Evolutionary conservation across 495 filamentous ascomycete species (phyloP).

Genomic region (Penicillium canariense): DNA sequence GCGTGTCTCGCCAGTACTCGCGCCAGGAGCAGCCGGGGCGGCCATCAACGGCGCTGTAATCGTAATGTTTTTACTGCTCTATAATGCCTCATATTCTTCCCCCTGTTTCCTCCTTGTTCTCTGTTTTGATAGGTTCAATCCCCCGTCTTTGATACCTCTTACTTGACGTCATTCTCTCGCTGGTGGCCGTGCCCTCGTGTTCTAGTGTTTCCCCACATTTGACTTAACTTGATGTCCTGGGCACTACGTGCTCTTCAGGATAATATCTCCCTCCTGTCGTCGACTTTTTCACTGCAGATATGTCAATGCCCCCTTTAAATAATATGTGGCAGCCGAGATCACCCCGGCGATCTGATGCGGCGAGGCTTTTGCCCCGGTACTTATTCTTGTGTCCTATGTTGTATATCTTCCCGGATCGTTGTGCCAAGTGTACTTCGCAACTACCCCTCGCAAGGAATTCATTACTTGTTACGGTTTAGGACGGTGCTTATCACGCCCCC

Average conservation of each 20-base stretch:
- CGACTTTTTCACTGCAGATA: neutral
- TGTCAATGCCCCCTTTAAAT: neutral
- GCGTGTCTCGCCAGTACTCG: constrained; percentile 16
- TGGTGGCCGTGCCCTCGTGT: too few relatives aligned
- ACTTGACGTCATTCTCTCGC: neutral
- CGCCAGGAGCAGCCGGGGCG: constrained; percentile 12
- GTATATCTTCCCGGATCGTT: neutral
- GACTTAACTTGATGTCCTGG: neutral
- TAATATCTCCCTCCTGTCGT: too few relatives aligned
- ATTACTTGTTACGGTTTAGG: constrained; percentile 13
- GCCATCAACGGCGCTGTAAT: constrained; percentile 26
- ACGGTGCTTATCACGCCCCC: neutral
- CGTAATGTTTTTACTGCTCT: neutral
- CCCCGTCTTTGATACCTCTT: constrained; percentile 1
- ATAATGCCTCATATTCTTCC: neutral
- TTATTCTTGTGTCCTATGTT: too few relatives aligned
- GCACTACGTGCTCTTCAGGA: too few relatives aligned
- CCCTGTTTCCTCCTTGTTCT: neutral
- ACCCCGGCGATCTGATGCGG: neutral
- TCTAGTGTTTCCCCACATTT: neutral
- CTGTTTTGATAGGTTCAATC: neutral
- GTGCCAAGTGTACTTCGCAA: neutral
- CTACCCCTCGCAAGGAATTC: constrained; percentile 13
- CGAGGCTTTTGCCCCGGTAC: neutral
- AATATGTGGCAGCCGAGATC: too few relatives aligned